Conservation (phyloP, 345 rosid genomes). For the Rhodomyrtus tomentosa region DNA sequence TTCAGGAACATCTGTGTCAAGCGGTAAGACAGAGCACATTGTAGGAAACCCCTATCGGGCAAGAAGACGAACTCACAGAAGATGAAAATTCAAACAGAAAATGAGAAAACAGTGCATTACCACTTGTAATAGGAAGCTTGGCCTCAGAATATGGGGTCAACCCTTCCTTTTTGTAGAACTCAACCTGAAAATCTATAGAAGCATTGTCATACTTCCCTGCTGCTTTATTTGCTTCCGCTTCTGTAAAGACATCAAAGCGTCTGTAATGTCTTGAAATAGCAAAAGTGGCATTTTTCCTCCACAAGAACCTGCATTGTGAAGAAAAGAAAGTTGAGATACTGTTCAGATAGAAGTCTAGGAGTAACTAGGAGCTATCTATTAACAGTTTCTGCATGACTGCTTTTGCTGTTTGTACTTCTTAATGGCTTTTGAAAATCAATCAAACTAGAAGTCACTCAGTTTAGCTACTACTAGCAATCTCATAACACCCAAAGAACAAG, state of each 20-base stretch:
- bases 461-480: not conserved
- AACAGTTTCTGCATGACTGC: not conserved
- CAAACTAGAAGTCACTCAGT: not conserved
- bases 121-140: conserved; percentile 89
- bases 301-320: conserved; percentile 63
- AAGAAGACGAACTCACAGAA: not conserved
- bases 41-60: not conserved
- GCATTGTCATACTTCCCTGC: conserved; percentile 90
- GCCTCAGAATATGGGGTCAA: conserved; percentile 73
- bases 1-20: conserved; percentile 90
- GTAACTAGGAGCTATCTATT: not conserved
- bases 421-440: not conserved
- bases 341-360: not conserved
- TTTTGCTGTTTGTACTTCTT: not conserved
- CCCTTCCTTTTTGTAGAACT: conserved; percentile 87
- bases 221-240: conserved; percentile 99
- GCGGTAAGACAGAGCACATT: not conserved
- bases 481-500: not conserved
- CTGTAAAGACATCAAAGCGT: conserved; percentile 76
- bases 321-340: not conserved
- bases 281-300: conserved; percentile 94
- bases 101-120: conserved; percentile 17
- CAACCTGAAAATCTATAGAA: conserved; percentile 84
- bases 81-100: not conserved
- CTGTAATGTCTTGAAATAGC: conserved; percentile 92